Evolutionary conservation across 2,329 filamentous ascomycete species (phyloP).

Genomic region (Parastagonospora avenae): DNA sequence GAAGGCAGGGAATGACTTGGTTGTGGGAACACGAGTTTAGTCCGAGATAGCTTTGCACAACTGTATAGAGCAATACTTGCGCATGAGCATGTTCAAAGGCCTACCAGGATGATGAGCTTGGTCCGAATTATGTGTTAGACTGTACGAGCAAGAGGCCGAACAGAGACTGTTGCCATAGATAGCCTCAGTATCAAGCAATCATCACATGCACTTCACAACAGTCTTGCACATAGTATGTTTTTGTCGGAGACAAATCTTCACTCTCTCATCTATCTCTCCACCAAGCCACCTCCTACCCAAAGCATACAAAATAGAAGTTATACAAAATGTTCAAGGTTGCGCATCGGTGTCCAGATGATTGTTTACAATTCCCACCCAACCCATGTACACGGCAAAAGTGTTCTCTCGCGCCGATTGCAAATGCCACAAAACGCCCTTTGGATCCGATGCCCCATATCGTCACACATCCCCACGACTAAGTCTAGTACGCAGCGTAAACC

Average conservation of each 20-base stretch:
- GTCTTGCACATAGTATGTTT: too few species aligned
- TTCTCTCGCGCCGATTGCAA: conserved; percentile 6
- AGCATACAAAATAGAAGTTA: conserved; percentile 8
- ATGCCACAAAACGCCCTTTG: neutral
- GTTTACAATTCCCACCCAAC: conserved; percentile 2
- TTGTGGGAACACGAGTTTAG: too few species aligned
- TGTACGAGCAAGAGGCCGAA: too few species aligned
- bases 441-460: neutral
- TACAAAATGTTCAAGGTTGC: conserved; percentile 11
- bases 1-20: too few species aligned
- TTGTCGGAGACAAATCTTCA: neutral
- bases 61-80: too few species aligned
- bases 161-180: too few species aligned
- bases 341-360: conserved; percentile 3
- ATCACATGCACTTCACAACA: too few species aligned
- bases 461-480: neutral
- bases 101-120: too few species aligned
- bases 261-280: conserved; percentile 8
- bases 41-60: too few species aligned
- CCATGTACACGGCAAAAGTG: conserved; percentile 4
- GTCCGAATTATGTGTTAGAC: too few species aligned
- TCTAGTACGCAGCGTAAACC: conserved; percentile 26
- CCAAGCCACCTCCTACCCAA: conserved; percentile 14
- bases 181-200: too few species aligned
- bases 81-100: too few species aligned